phyloP scores from a whole-genome alignment of 2,329 filamentous ascomycete genomes.

The Scopulariopsis brevicaulis region DNA sequence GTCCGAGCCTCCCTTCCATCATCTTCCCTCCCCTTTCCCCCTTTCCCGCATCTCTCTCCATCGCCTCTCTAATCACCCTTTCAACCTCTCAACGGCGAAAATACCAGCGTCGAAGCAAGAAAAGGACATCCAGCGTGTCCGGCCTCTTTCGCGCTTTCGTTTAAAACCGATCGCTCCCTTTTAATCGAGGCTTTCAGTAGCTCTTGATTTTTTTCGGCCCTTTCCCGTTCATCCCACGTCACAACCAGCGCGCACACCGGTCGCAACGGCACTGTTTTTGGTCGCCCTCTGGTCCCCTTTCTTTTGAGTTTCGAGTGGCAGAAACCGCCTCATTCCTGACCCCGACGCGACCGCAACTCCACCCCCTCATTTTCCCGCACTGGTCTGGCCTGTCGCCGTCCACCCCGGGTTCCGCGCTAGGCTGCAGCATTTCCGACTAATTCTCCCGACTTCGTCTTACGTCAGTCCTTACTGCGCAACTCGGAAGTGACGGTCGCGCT shows the following conservation, averaged over 20 bases:
- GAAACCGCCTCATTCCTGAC: conserved; percentile 3
- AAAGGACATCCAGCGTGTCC: conserved; percentile 9
- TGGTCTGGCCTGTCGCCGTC: not conserved
- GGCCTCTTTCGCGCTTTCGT: conserved; percentile 11
- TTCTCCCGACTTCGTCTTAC: conserved; percentile 6
- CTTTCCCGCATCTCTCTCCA: conserved; percentile 7
- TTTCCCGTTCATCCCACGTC: conserved; percentile 10
- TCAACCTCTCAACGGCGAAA: conserved; percentile 9
- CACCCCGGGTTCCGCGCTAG: not conserved
- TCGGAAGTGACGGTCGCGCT: conserved; percentile 3
- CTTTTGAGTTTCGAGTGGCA: not conserved
- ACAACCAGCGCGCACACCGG: conserved; percentile 13
- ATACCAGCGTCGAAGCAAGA: conserved; percentile 5
- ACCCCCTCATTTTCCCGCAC: not conserved
- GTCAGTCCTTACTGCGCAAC: conserved; percentile 9
- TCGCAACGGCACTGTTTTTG: conserved; percentile 6
- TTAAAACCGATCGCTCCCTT: conserved; percentile 9
- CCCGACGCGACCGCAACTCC: not conserved
- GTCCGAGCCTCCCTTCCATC: conserved; percentile 7
- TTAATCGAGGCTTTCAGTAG: conserved; percentile 35
- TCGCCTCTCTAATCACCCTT: conserved; percentile 11
- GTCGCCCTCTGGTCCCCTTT: conserved; percentile 4
- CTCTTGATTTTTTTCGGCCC: conserved; percentile 24
- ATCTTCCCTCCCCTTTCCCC: conserved; percentile 6
- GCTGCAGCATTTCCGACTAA: conserved; percentile 1